Evolutionary conservation across 306 rosid species (phyloP), one percentile per base, ranked within the genome.

Genomic region (Malus sieversii): DNA sequence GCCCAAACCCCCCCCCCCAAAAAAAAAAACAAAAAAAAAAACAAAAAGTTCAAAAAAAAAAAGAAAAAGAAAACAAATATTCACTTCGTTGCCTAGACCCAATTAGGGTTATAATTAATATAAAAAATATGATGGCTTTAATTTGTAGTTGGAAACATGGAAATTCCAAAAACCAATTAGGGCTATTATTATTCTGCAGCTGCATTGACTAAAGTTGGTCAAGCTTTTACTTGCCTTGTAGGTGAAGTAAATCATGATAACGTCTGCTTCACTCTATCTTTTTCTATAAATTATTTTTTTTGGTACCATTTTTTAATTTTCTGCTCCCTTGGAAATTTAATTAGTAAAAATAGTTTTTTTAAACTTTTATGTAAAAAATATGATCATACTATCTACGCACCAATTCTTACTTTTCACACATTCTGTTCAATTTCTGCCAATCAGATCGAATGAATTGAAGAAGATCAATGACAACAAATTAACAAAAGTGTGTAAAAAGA

Each of bases 141-240:
- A 48, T 48, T 48, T 48, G 55, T 48, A 1, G 33, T 14, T 1
- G 38, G 32, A 11, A 60, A 60, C 66, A 13, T 23, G 66, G 38
- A 29, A 30, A 27, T 14, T 14, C 16, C 35, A 32, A 32, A 32
- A 18, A n/a, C 13, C 23, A 30, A 32, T 8, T 3, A 63, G 8
- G 68, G 32, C 16, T 63, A 22, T 32, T 63, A 63, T 15, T 63
- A 16, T 8, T 32, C 14, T 16, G 42, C 68, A 1, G 68, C 11
- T 10, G 10, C 44, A 27, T 32, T 16, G 68, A 64, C 68, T 6
- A 32, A 15, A 64, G 11, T 5, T 2, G 35, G 19, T 61, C 3
- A 22, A 19, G 33, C 66, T 35, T 15, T 74, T 66, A 38, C 83
- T 83, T 83, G 83, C 76, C 83, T 75, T 83, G 10, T 8, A 0